These are phyloP conservation scores for Heterobasidion occidentale DNA, from an alignment of 1,284 basidiomycete genomes.

Conservation along the genomic window DNA sequence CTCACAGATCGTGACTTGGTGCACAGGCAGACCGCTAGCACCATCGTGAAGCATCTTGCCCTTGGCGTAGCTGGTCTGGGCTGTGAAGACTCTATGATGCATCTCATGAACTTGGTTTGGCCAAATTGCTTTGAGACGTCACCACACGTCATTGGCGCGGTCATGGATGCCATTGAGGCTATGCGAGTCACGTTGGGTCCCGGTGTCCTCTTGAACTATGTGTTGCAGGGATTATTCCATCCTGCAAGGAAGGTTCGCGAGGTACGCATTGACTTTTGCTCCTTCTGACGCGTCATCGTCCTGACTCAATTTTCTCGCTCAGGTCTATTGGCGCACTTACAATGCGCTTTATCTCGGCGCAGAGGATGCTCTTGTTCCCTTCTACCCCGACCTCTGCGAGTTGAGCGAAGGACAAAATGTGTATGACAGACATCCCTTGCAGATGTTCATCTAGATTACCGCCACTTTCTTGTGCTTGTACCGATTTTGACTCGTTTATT, in stretches of 20 bases:
- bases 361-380: slow-evolving; percentile 85
- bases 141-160: slow-evolving; percentile 95
- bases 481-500: not conserved
- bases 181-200: slow-evolving; percentile 96
- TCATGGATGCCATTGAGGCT: slow-evolving; percentile 94
- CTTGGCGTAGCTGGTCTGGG: slow-evolving; percentile 96
- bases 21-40: slow-evolving; percentile 95
- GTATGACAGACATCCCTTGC: slow-evolving; percentile 79
- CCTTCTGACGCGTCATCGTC: not conserved
- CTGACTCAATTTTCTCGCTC: not conserved
- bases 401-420: slow-evolving; percentile 84
- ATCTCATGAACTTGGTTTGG: slow-evolving; percentile 98
- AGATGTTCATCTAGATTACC: slow-evolving; percentile 61
- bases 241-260: slow-evolving; percentile 96
- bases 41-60: slow-evolving; percentile 98
- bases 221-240: slow-evolving; percentile 90
- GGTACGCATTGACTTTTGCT: slow-evolving; percentile 31
- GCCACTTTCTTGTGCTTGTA: not conserved
- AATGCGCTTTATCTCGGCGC: slow-evolving; percentile 88
- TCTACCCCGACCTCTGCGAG: slow-evolving; percentile 87
- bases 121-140: slow-evolving; percentile 98
- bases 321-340: slow-evolving; percentile 87
- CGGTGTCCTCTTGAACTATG: slow-evolving; percentile 86
- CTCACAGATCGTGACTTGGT: slow-evolving; percentile 97
- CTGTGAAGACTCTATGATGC: slow-evolving; percentile 96